Evolutionary conservation across 768 basidiomycete species (phyloP).

Genomic region (Tylopilus rubrobrunneus): DNA sequence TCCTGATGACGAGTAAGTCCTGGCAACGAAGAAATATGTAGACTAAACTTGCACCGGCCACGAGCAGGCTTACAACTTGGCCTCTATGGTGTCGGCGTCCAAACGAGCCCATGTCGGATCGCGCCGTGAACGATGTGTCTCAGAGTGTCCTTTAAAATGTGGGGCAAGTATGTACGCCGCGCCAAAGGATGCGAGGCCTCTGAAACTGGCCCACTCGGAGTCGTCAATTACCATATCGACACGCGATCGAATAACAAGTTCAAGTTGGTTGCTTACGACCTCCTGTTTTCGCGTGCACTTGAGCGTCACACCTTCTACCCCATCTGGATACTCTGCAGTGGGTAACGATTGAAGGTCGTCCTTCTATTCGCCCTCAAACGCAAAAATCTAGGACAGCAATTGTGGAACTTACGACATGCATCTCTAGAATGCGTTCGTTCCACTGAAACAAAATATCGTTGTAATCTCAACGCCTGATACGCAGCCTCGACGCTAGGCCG

Average conservation of each 20-base stretch:
- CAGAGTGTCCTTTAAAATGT: too few species aligned
- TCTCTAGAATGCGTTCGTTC: slow-evolving; percentile 6
- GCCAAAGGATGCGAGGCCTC: not conserved
- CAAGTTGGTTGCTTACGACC: not conserved
- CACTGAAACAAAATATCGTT: not conserved
- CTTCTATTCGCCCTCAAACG: not conserved
- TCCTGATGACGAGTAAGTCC: too few species aligned
- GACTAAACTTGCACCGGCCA: too few species aligned
- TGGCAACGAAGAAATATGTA: too few species aligned
- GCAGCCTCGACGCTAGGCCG: not conserved
- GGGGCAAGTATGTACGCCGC: too few species aligned
- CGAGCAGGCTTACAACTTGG: too few species aligned
- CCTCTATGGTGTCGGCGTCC: too few species aligned
- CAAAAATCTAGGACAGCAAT: not conserved
- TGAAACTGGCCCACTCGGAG: too few species aligned
- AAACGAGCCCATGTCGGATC: too few species aligned
- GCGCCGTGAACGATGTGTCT: too few species aligned
- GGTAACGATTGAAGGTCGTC: not conserved
- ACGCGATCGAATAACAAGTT: not conserved
- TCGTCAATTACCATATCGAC: too few species aligned
- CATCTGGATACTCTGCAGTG: not conserved
- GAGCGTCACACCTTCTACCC: not conserved
- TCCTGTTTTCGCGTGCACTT: not conserved
- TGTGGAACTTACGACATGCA: not conserved
- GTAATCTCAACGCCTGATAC: not conserved